These are phyloP conservation scores for Phytophthora nicotianae DNA, from an alignment of 352 stramenopile species.

Conservation along the genomic window DNA sequence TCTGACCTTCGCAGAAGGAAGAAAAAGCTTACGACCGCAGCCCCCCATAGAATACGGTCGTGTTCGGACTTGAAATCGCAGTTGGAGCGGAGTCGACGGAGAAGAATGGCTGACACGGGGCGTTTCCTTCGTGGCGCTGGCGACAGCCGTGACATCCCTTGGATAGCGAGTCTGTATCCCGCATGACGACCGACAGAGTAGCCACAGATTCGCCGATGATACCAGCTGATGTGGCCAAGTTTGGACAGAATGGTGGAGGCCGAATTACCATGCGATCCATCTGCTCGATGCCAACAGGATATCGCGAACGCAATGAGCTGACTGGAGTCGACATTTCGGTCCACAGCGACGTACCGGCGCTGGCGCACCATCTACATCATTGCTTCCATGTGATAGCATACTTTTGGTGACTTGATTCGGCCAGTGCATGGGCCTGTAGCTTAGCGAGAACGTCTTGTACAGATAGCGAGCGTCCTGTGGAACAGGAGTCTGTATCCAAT, in stretches of 20 bases:
- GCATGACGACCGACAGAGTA: slow-evolving; percentile 13
- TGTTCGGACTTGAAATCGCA: background rate
- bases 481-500: background rate
- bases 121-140: slow-evolving; percentile 4
- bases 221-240: slow-evolving; percentile 25
- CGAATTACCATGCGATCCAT: background rate
- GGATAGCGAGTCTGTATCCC: slow-evolving; percentile 11
- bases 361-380: background rate
- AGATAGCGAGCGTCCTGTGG: background rate
- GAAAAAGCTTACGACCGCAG: background rate
- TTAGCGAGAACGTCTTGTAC: background rate
- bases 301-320: background rate
- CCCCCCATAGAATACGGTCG: background rate
- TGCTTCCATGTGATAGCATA: background rate
- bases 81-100: background rate
- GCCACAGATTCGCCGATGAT: slow-evolving; percentile 17
- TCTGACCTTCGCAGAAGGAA: background rate
- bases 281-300: background rate
- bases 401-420: background rate
- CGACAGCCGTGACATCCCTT: slow-evolving; percentile 18
- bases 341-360: background rate
- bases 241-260: slow-evolving; percentile 11
- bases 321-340: background rate
- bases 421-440: background rate
- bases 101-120: background rate